These are phyloP conservation scores for Fallopia convolvulus DNA, from an alignment of 148 eudicot genomes.

Conservation along the genomic window DNA sequence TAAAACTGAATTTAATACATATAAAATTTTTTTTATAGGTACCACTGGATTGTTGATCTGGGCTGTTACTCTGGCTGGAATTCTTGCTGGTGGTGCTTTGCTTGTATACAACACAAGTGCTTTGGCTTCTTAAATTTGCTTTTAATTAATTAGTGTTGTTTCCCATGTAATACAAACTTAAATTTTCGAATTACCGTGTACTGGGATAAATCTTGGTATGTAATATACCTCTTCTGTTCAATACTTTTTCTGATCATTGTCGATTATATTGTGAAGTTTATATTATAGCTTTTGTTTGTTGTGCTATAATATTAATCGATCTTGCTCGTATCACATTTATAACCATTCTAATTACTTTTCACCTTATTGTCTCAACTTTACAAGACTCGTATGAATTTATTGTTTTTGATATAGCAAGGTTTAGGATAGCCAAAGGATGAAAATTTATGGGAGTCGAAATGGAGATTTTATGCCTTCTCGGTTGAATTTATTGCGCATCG, in stretches of 20 bases:
- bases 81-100: conserved; percentile 89
- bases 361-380: too few relatives aligned
- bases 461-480: too few relatives aligned
- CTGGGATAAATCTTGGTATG: conserved; percentile 8
- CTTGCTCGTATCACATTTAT: too few relatives aligned
- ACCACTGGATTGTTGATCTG: conserved; percentile 74
- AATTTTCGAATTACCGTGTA: not conserved
- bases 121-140: conserved; percentile 32
- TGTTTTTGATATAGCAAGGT: too few relatives aligned
- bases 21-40: conserved; percentile 32
- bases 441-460: too few relatives aligned
- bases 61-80: conserved; percentile 70
- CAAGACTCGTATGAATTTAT: too few relatives aligned
- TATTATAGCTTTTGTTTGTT: not conserved
- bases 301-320: too few relatives aligned
- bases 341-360: too few relatives aligned
- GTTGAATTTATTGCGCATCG: too few relatives aligned
- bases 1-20: too few relatives aligned
- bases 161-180: not conserved
- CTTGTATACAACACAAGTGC: conserved; percentile 97
- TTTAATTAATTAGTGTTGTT: not conserved
- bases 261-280: not conserved
- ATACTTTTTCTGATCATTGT: not conserved
- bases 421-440: too few relatives aligned
- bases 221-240: not conserved